Conservation (phyloP, 306 rosid species). For the Cucumis melo region DNA sequence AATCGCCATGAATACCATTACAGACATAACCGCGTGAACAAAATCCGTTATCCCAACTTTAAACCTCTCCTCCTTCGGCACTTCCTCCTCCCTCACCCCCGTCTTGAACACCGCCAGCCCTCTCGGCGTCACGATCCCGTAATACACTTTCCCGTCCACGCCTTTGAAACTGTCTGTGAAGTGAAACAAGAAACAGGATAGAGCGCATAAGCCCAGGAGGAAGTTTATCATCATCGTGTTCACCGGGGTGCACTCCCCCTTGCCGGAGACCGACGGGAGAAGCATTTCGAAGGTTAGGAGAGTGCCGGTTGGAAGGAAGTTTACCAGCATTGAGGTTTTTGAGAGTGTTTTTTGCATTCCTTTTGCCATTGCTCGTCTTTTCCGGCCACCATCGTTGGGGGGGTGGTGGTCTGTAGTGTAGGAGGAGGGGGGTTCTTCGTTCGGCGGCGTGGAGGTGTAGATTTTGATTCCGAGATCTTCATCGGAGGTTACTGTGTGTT, state of each 20-base stretch:
- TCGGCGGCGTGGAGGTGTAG: slow-evolving; percentile 29
- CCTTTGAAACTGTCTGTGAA: slow-evolving; percentile 58
- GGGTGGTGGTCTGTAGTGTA: too few relatives aligned
- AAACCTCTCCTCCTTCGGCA: slow-evolving; percentile 35
- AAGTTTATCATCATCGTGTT: slow-evolving; percentile 33
- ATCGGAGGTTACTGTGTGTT: neutral
- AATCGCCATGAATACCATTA: slow-evolving; percentile 57
- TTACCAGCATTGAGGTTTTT: slow-evolving; percentile 47
- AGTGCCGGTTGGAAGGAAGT: slow-evolving; percentile 78
- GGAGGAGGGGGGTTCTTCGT: too few relatives aligned
- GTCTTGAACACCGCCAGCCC: slow-evolving; percentile 63
- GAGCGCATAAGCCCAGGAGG: slow-evolving; percentile 32
- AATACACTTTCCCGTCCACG: slow-evolving; percentile 40
- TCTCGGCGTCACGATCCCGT: slow-evolving; percentile 42
- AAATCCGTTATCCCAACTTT: slow-evolving; percentile 34
- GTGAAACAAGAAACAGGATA: slow-evolving; percentile 76
- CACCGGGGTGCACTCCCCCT: slow-evolving; percentile 38
- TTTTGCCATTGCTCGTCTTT: slow-evolving; percentile 51
- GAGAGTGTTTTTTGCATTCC: slow-evolving; percentile 71
- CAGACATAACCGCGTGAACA: slow-evolving; percentile 66
- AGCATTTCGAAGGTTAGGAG: slow-evolving; percentile 74
- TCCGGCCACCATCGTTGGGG: slow-evolving; percentile 10
- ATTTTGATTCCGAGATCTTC: slow-evolving; percentile 38
- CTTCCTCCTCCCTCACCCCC: slow-evolving; percentile 20
- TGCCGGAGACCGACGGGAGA: slow-evolving; percentile 49